Evolutionary conservation across 1,139 yeast species (phyloP), one percentile per base, ranked within the genome.

Genomic region (Diutina neorugosa): DNA sequence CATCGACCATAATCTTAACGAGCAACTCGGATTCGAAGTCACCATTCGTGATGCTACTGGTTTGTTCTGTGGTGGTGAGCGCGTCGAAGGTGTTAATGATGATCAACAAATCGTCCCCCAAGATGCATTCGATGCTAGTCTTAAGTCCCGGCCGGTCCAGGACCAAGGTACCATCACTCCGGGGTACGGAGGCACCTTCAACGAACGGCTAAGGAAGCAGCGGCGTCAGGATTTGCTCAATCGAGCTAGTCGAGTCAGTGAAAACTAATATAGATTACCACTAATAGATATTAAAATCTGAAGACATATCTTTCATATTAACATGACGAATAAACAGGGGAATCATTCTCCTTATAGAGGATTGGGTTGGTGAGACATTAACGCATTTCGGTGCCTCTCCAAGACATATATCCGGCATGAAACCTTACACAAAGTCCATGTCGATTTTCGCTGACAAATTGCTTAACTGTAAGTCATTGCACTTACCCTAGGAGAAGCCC

Each of bases 21-120:
- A 80, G 53, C 72, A 67, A 55, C 69, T 85, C 60, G 78, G 81
- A 3, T 85, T 78, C 61, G 67, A 64, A 50, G 78, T 84, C 3
- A 63, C 68, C 16, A 67, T 83, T 20, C 69, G 71, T 47, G 88
- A 83, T 58, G 64, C 75, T 1, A 81, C 85, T 0, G 89, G 88
- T 1, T 63, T 82, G 19, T 82, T 76, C 65, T 76, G 69, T 53
- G 65, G 65, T 3, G 74, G 75, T 9, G 67, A 66, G 51, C 19
- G 40, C 8, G 40, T 46, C 7, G 50, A 46, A n/a, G 50, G 23
- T 4, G 40, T 46, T 37, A 46, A 46, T 16, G 50, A 46, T 9
- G 50, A 46, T 16, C 50, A 46, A 18, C 14, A 46, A 18, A 34
- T 46, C 12, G 23, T 46, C n/a, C 18, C 20, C 12, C 50, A 46